Base-by-base conservation (phyloP, 176 grass and related monocot species). In the Typha latifolia region DNA sequence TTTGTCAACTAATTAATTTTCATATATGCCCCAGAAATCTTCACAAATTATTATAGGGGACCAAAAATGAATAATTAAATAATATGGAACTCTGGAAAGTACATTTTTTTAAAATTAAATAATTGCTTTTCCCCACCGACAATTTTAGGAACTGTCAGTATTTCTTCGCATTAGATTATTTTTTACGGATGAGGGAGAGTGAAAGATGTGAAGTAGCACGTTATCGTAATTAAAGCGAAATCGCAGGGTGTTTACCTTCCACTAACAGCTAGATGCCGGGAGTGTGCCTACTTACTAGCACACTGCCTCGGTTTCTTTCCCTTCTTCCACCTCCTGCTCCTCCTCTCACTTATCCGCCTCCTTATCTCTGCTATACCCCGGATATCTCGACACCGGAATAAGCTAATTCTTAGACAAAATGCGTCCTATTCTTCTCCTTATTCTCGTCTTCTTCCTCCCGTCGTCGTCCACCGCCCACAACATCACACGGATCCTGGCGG, bases 401-500 rank as follows among this genome's bases (percentile, higher is more conserved):
- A 43, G 37, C 37, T 63, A 18, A 18, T 67, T 78, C 75, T 87
- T 77, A 51, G 26, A 62, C 53, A 79, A 77, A 14, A 43, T 43
- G 37, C 37, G 37, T 43, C 8, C 37, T 43, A 43, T 43, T 43
- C 37, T 43, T 10, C 37, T 43, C 37, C 37, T 43, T 43, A 43
- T 43, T 43, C 37, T 43, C 37, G 37, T 1, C 0, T 43, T 43
- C 37, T 43, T 43, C 5, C 37, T 43, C 37, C 43, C 71, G 18
- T 52, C 69, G 24, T 27, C 66, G 12, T 80, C 66, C 62, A 22
- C 16, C 69, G 80, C 62, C 1, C 85, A 93, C 83, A 92, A 99
- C 81, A 99, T 99, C 72, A 92, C 90, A 12, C 75, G 93, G 79
- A 93, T 99, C 70, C 81, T 99, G 4, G 94, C 22, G 4, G 73